These are phyloP conservation scores for Apodospora peruviana DNA, from an alignment of 495 filamentous ascomycete species.

Conservation along the genomic window DNA sequence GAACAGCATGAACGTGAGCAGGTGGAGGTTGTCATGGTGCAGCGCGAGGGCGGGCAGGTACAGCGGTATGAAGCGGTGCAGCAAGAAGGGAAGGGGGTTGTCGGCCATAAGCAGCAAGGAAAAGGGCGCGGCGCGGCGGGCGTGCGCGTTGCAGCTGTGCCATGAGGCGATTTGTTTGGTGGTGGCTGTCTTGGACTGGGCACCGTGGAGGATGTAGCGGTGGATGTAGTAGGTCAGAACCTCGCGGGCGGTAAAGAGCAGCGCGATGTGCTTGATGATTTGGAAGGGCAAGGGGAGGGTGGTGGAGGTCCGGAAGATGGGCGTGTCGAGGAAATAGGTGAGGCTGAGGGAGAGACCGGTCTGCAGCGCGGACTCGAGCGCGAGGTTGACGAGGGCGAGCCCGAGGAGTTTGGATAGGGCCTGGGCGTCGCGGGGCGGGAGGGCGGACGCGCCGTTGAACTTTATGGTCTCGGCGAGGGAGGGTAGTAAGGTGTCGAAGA, in stretches of 20 bases:
- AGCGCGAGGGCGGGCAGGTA: slow-evolving; percentile 55
- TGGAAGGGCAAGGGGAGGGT: slow-evolving; percentile 44
- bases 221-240: slow-evolving; percentile 65
- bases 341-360: slow-evolving; percentile 39
- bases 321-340: slow-evolving; percentile 19
- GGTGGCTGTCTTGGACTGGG: not conserved
- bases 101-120: slow-evolving; percentile 61
- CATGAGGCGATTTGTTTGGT: slow-evolving; percentile 25
- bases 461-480: slow-evolving; percentile 63
- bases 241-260: slow-evolving; percentile 53
- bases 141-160: slow-evolving; percentile 65
- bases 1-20: slow-evolving; percentile 74
- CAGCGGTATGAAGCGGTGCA: slow-evolving; percentile 64
- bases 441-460: slow-evolving; percentile 54
- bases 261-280: slow-evolving; percentile 59
- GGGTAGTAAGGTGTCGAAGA: slow-evolving; percentile 67
- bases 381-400: slow-evolving; percentile 62
- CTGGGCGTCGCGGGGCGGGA: slow-evolving; percentile 53
- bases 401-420: slow-evolving; percentile 34
- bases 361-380: slow-evolving; percentile 52
- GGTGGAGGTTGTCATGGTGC: slow-evolving; percentile 60
- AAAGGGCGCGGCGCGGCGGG: slow-evolving; percentile 47
- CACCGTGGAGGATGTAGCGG: slow-evolving; percentile 64
- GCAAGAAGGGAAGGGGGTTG: slow-evolving; percentile 68
- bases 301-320: slow-evolving; percentile 39